A percentile compares a stretch with the other conserved stretches of the same genome.
phyloP scores from a whole-genome alignment of 768 basidiomycete species.

The Phallus indusiatus region DNA sequence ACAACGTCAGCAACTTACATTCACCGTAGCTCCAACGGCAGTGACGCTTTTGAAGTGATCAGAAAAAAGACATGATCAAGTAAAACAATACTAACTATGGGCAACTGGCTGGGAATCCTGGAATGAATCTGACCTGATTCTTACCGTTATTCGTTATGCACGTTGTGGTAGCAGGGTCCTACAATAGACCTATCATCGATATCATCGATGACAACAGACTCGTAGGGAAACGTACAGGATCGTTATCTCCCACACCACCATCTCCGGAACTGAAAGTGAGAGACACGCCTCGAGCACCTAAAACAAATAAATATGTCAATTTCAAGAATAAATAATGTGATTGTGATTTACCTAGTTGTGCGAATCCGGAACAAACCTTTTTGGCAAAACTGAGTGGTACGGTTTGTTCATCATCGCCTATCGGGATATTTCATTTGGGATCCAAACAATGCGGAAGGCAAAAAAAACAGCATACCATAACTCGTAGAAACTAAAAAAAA shows the following conservation, averaged over 20 bases:
- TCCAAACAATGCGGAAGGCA: too few species aligned
- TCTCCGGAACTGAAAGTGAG: constrained; percentile 61
- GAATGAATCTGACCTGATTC: constrained; percentile 42
- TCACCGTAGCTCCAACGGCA: constrained; percentile 55
- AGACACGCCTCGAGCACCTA: constrained; percentile 58
- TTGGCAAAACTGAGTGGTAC: constrained; percentile 39
- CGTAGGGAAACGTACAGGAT: too few species aligned
- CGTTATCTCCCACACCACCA: constrained; percentile 55
- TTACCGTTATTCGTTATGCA: constrained; percentile 53
- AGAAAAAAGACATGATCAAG: not conserved
- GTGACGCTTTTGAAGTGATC: constrained; percentile 53
- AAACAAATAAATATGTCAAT: not conserved
- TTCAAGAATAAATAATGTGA: not conserved
- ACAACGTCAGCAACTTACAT: constrained; percentile 44
- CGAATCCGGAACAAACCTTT: constrained; percentile 49
- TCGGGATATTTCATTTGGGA: not conserved
- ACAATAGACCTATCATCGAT: too few species aligned
- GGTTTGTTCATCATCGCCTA: constrained; percentile 56
- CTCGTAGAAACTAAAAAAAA: constrained; percentile 57
- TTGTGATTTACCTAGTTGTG: constrained; percentile 43
- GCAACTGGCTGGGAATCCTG: constrained; percentile 49
- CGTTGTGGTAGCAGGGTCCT: constrained; percentile 37
- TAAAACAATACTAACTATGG: constrained; percentile 23
- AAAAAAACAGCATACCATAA: constrained; percentile 29
- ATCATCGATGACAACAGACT: too few species aligned